phyloP scores from a whole-genome alignment of 2,329 filamentous ascomycete genomes.

The Raffaelea deltoideospora region DNA sequence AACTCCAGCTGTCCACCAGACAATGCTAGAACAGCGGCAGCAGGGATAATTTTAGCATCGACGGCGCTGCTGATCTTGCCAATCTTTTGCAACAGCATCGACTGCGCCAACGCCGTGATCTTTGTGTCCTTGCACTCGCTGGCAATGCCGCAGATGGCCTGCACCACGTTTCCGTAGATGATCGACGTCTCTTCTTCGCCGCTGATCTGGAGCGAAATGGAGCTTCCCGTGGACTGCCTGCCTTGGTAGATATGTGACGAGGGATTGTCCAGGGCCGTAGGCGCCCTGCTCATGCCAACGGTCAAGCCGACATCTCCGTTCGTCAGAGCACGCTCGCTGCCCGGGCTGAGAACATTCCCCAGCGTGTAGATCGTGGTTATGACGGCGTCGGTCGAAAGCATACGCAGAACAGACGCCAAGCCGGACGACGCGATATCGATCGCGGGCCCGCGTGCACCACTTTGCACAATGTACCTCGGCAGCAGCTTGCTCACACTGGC shows the following conservation, averaged over 20 bases:
- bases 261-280: too few species aligned
- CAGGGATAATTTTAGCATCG: constrained; percentile 72
- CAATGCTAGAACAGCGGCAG: constrained; percentile 63
- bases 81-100: constrained; percentile 93
- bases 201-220: constrained; percentile 61
- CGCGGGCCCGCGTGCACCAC: constrained; percentile 48
- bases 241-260: constrained; percentile 32
- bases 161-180: constrained; percentile 79
- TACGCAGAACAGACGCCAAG: constrained; percentile 64
- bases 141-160: constrained; percentile 85
- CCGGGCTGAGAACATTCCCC: constrained; percentile 84
- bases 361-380: constrained; percentile 93
- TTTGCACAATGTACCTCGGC: constrained; percentile 78
- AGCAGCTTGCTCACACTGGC: constrained; percentile 64
- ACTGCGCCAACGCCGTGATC: constrained; percentile 82
- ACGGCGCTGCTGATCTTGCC: constrained; percentile 67
- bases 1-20: constrained; percentile 71
- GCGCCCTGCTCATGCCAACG: too few species aligned
- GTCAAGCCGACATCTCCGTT: constrained; percentile 32
- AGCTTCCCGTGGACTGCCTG: constrained; percentile 52
- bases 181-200: constrained; percentile 65
- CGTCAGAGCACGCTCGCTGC: constrained; percentile 35
- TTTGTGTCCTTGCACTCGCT: constrained; percentile 71
- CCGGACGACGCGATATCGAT: constrained; percentile 70
- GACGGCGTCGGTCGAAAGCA: constrained; percentile 78